These are phyloP conservation scores for Zasmidium cellare DNA, from an alignment of 2,329 filamentous ascomycete species.

Conservation along the genomic window DNA sequence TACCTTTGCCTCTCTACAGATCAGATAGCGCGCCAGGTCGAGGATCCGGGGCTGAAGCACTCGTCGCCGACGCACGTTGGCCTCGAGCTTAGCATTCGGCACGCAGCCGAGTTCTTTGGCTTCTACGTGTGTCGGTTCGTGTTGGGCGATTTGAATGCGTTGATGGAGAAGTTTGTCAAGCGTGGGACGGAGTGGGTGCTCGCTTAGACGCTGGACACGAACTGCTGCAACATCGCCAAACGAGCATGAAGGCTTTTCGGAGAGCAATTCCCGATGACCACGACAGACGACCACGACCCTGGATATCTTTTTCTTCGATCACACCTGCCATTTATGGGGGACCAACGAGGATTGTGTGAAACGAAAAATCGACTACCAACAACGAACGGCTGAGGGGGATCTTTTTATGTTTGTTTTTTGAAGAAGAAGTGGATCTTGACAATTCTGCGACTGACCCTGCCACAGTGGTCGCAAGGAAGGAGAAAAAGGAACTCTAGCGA, in stretches of 20 bases:
- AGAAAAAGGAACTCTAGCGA: not conserved
- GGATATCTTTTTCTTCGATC: not conserved
- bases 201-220: conserved; percentile 38
- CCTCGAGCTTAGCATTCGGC: conserved; percentile 86
- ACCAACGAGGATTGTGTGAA: not conserved
- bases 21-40: conserved; percentile 93
- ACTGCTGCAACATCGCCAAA: not conserved
- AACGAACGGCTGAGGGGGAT: not conserved
- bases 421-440: not conserved
- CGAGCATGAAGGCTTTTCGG: not conserved
- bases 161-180: conserved; percentile 97
- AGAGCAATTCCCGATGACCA: too few species aligned
- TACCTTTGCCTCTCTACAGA: conserved; percentile 55
- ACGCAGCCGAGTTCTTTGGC: conserved; percentile 95
- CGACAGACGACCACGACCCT: too few species aligned
- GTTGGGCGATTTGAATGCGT: conserved; percentile 75
- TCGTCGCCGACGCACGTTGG: conserved; percentile 94
- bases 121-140: conserved; percentile 97
- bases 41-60: conserved; percentile 88
- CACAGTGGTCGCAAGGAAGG: not conserved
- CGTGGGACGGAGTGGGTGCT: conserved; percentile 92
- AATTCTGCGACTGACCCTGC: not conserved
- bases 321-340: conserved; percentile 5
- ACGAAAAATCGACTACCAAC: not conserved
- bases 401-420: not conserved